These are phyloP conservation scores for Suhomyces kunorum DNA, from an alignment of 1,139 yeast genomes.

Conservation along the genomic window DNA sequence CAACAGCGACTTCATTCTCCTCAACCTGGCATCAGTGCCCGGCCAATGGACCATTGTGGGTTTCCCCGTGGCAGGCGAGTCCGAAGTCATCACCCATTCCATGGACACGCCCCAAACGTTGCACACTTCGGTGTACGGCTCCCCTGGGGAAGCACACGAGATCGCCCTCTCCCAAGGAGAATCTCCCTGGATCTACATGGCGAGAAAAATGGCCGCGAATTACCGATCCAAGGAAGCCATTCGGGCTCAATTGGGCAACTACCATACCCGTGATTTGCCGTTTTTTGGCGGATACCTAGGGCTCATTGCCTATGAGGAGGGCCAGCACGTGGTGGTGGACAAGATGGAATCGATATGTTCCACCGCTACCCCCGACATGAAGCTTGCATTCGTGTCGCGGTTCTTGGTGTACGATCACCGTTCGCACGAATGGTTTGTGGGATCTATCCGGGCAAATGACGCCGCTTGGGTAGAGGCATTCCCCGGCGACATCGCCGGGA, in stretches of 20 bases:
- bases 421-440: constrained; percentile 51
- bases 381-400: constrained; percentile 70
- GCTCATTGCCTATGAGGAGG: constrained; percentile 82
- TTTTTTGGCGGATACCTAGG: constrained; percentile 92
- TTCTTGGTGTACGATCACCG: constrained; percentile 57
- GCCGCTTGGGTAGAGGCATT: constrained; percentile 36
- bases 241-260: constrained; percentile 9
- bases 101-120: constrained; percentile 37
- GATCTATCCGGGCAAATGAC: constrained; percentile 47
- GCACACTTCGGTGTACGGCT: constrained; percentile 20
- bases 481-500: constrained; percentile 14
- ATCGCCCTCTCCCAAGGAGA: too few species aligned
- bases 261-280: constrained; percentile 46
- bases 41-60: constrained; percentile 91
- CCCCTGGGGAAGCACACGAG: too few species aligned
- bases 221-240: constrained; percentile 21
- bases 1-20: constrained; percentile 46
- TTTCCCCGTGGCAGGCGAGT: constrained; percentile 52
- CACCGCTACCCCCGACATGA: constrained; percentile 62
- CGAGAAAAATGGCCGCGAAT: constrained; percentile 45
- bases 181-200: constrained; percentile 52
- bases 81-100: constrained; percentile 70
- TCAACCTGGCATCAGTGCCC: constrained; percentile 76
- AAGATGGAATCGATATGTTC: constrained; percentile 35
- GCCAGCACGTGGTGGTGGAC: constrained; percentile 45